Conservation (phyloP, 257 asterid genomes). For the Anisodus acutangulus region DNA sequence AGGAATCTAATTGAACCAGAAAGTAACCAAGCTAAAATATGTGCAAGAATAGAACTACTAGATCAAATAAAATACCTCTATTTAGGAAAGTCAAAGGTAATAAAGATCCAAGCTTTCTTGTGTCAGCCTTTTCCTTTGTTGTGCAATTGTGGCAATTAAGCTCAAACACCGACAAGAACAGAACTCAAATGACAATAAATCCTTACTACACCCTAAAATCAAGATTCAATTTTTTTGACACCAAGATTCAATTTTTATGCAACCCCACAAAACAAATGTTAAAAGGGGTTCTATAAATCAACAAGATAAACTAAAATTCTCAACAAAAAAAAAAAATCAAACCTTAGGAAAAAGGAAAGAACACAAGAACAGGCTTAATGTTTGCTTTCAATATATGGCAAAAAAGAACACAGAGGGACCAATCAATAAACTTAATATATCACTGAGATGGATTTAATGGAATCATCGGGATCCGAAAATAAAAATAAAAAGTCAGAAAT, state of each 20-base stretch:
- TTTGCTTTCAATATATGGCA: neutral
- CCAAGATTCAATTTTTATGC: conserved; percentile 33
- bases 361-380: neutral
- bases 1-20: conserved; percentile 2
- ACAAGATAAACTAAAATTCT: neutral
- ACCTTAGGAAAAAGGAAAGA: neutral
- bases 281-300: neutral
- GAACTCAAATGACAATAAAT: neutral
- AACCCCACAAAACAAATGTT: neutral
- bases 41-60: neutral
- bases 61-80: conserved; percentile 5
- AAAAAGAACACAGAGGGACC: neutral
- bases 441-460: neutral
- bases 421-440: neutral
- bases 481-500: neutral
- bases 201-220: conserved; percentile 13
- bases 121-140: neutral
- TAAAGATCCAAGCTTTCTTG: neutral
- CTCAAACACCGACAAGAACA: neutral
- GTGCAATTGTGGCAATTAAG: neutral
- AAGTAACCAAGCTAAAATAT: neutral
- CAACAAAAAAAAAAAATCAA: neutral
- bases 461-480: conserved; percentile 16
- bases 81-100: neutral
- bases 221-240: neutral